Conservation (phyloP, 208 protist species). For the Leishmania guyanensis region DNA sequence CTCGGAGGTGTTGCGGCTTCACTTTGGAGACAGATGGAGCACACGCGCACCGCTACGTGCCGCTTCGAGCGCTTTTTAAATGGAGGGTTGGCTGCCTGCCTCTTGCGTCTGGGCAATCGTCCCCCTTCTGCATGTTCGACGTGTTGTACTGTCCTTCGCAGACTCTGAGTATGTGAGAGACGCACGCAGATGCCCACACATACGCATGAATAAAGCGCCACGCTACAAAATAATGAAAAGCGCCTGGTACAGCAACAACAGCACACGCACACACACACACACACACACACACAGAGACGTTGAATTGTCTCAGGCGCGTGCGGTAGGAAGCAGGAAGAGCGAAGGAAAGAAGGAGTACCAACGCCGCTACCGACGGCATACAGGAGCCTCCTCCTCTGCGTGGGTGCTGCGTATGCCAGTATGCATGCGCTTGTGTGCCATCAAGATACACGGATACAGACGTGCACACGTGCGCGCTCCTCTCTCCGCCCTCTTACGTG, state of each 20-base stretch:
- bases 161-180: not conserved
- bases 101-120: not conserved
- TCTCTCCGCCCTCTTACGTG: not conserved
- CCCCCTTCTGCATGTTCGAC: not conserved
- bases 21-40: not conserved
- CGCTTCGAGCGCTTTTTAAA: not conserved
- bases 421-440: not conserved
- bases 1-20: not conserved
- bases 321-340: not conserved
- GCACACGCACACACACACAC: not conserved
- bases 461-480: not conserved
- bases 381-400: not conserved
- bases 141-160: not conserved
- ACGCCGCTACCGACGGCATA: not conserved
- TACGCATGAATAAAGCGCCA: not conserved
- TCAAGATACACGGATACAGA: conserved; percentile 1
- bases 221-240: not conserved
- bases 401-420: not conserved
- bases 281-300: not conserved
- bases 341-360: not conserved
- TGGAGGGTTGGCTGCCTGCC: too few species aligned
- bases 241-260: not conserved
- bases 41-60: not conserved
- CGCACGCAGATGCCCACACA: not conserved
- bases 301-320: not conserved